These are phyloP conservation scores for Chlorella vulgaris DNA, from an alignment of 139 green algal genomes.

Conservation along the genomic window DNA sequence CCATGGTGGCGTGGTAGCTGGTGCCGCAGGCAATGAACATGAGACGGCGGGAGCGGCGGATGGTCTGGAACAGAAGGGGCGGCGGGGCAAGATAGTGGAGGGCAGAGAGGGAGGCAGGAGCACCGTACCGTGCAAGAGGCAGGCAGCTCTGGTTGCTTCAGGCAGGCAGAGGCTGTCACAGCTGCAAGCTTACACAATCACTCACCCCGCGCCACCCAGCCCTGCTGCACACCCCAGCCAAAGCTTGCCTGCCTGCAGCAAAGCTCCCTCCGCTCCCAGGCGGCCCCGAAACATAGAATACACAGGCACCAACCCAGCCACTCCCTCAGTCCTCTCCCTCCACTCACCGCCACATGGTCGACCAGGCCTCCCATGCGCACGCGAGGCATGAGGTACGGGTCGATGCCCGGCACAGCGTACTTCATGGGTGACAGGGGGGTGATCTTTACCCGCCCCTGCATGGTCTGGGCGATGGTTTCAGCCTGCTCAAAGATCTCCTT, in stretches of 20 bases:
- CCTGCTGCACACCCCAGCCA: too few relatives aligned
- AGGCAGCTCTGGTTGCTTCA: too few relatives aligned
- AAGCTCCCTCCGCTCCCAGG: too few relatives aligned
- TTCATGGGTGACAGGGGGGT: slow-evolving; percentile 39
- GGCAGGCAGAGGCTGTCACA: not conserved
- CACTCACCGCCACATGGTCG: slow-evolving; percentile 51
- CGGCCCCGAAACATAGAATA: too few relatives aligned
- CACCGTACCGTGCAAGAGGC: too few relatives aligned
- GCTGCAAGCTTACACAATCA: not conserved
- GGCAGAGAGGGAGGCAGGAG: too few relatives aligned
- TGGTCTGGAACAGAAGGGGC: slow-evolving; percentile 61
- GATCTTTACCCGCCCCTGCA: slow-evolving; percentile 76
- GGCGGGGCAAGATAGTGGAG: not conserved
- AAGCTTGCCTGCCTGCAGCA: too few relatives aligned
- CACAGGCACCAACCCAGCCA: too few relatives aligned
- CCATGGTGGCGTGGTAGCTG: slow-evolving; percentile 70
- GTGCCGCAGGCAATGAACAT: slow-evolving; percentile 94
- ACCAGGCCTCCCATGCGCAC: slow-evolving; percentile 85
- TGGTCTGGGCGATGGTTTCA: slow-evolving; percentile 84
- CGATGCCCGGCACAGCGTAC: slow-evolving; percentile 39
- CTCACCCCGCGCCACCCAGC: too few relatives aligned
- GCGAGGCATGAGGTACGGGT: slow-evolving; percentile 58
- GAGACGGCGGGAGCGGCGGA: slow-evolving; percentile 79
- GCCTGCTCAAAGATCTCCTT: slow-evolving; percentile 98
- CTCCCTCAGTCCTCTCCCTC: not conserved